These are phyloP conservation scores for Serendipita vermifera DNA, from an alignment of 768 basidiomycete genomes.

Conservation along the genomic window DNA sequence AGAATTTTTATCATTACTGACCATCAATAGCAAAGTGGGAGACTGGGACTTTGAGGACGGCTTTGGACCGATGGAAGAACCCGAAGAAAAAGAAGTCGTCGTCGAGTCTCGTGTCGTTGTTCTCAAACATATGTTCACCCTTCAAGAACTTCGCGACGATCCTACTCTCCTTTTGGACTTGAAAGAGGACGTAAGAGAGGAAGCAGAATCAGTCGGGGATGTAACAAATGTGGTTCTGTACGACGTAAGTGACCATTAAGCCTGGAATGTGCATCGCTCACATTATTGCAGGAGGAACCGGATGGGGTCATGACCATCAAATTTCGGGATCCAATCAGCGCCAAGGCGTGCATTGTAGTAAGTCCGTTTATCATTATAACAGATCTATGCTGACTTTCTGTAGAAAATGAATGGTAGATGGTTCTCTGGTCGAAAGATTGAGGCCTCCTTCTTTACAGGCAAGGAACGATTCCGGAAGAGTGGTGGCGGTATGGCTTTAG, in stretches of 20 bases:
- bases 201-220: constrained; percentile 78
- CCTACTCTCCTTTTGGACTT: constrained; percentile 75
- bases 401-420: constrained; percentile 93
- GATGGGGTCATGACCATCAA: constrained; percentile 96
- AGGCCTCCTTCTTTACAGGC: constrained; percentile 71
- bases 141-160: constrained; percentile 76
- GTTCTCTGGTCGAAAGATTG: constrained; percentile 72
- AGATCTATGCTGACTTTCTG: constrained; percentile 3
- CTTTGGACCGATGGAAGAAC: constrained; percentile 58
- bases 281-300: constrained; percentile 55
- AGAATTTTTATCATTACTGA: neutral
- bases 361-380: constrained; percentile 21
- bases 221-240: constrained; percentile 93
- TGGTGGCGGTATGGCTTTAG: constrained; percentile 35
- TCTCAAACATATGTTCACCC: constrained; percentile 88
- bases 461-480: constrained; percentile 70
- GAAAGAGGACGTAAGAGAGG: constrained; percentile 93
- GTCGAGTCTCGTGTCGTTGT: constrained; percentile 69
- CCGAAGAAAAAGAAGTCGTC: constrained; percentile 35
- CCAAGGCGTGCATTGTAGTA: constrained; percentile 82
- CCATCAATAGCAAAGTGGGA: constrained; percentile 54
- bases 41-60: constrained; percentile 96
- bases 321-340: constrained; percentile 83
- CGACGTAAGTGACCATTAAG: constrained; percentile 49
- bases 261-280: neutral